A percentile compares a stretch with the other conserved stretches of the same genome.
Evolutionary conservation across 1,139 yeast genomes (phyloP).

Genomic region (Petasospora rhodanensis): DNA sequence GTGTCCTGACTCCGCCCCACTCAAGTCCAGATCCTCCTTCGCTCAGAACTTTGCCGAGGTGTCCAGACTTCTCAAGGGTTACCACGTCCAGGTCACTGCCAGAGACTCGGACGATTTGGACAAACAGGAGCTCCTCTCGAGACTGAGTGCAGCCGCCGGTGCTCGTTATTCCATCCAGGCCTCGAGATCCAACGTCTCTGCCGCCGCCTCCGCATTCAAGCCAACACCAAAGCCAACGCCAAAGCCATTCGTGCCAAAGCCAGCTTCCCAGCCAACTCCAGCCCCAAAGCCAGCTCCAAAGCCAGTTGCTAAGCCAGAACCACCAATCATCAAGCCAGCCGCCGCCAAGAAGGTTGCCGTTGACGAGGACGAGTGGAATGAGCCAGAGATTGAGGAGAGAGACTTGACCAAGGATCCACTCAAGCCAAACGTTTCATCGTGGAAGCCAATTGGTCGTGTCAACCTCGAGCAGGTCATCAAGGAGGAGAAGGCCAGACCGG

Average conservation of each 20-base stretch:
- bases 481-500: conserved; percentile 35
- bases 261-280: conserved; percentile 51
- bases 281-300: conserved; percentile 37
- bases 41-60: conserved; percentile 75
- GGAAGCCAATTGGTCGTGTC: conserved; percentile 55
- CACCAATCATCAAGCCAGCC: conserved; percentile 20
- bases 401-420: conserved; percentile 63
- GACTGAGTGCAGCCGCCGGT: conserved; percentile 90
- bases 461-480: conserved; percentile 38
- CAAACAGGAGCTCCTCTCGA: conserved; percentile 65
- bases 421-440: conserved; percentile 43
- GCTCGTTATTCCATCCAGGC: conserved; percentile 80
- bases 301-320: conserved; percentile 38
- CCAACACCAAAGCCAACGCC: conserved; percentile 17
- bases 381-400: conserved; percentile 63
- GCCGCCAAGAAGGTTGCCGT: conserved; percentile 24
- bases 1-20: conserved; percentile 87
- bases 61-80: conserved; percentile 66
- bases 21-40: conserved; percentile 68
- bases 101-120: conserved; percentile 88
- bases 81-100: conserved; percentile 96
- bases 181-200: conserved; percentile 27
- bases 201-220: conserved; percentile 13
- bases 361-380: conserved; percentile 59
- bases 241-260: conserved; percentile 27